Conservation (phyloP, 2,329 filamentous ascomycete species). For the Aspergillus sp. region DNA sequence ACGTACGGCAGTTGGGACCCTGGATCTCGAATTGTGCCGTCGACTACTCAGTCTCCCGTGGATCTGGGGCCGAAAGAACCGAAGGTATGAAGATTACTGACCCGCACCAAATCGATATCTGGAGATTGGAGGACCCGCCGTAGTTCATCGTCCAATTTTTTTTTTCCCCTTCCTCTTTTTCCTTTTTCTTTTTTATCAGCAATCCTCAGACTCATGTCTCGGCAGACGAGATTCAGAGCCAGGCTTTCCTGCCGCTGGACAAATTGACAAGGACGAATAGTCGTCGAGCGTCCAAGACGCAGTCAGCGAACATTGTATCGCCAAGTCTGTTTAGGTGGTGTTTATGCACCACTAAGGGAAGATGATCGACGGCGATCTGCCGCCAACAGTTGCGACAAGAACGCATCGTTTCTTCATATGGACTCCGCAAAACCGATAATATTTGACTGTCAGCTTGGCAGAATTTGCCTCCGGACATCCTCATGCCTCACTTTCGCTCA, state of each 20-base stretch:
- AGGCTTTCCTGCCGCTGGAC: no score
- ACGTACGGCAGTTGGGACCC: not conserved
- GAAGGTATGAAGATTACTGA: constrained; percentile 3
- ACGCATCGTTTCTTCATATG: constrained; percentile 1
- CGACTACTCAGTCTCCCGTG: not conserved
- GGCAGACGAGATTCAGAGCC: no score
- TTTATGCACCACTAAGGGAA: constrained; percentile 13
- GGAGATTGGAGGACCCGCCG: not conserved
- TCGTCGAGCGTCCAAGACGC: not conserved
- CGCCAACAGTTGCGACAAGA: constrained; percentile 4
- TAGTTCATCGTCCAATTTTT: not conserved
- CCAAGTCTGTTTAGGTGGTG: constrained; percentile 16
- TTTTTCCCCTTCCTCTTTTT: no score
- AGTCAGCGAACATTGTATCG: constrained; percentile 9
- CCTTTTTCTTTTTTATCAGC: not conserved
- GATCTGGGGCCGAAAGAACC: not conserved
- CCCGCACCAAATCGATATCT: not conserved
- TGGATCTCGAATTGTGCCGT: not conserved
- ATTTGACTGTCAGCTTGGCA: not conserved
- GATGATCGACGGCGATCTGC: constrained; percentile 24
- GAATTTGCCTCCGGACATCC: not conserved
- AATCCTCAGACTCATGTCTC: not conserved
- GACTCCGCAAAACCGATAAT: constrained; percentile 5
- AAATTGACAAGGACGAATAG: not conserved
- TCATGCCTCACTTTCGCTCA: not conserved